phyloP scores from a whole-genome alignment of 108 stramenopile genomes.

The Skeletonema potamos region DNA sequence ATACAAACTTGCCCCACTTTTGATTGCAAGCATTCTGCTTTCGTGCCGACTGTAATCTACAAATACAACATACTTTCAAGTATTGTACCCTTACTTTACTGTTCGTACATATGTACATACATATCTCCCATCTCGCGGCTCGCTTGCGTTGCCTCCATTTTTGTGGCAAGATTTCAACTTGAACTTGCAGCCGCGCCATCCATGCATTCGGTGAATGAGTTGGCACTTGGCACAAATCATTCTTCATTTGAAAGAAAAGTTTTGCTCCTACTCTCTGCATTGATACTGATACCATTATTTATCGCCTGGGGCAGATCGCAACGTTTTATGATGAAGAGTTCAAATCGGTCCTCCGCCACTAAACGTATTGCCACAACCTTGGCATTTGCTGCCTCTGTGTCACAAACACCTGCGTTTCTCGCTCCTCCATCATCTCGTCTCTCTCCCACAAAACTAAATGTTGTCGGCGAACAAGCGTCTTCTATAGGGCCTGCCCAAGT shows the following conservation, averaged over 20 bases:
- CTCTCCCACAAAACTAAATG: constrained; percentile 27
- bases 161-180: not conserved
- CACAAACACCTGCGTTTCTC: not conserved
- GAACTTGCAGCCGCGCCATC: not conserved
- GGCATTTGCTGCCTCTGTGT: not conserved
- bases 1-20: not conserved
- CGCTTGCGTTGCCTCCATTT: no score
- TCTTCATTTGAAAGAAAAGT: not conserved
- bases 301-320: not conserved
- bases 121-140: no score
- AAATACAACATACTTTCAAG: no score
- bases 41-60: not conserved
- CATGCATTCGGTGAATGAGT: no score
- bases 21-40: not conserved
- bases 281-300: not conserved
- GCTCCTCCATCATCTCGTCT: not conserved
- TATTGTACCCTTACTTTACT: no score
- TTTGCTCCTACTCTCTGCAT: no score
- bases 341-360: no score
- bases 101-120: no score
- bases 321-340: not conserved
- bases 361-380: not conserved
- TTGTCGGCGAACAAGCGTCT: constrained; percentile 65
- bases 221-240: not conserved
- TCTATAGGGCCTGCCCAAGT: constrained; percentile 64